Conservation (phyloP, 2,329 filamentous ascomycete species). For the Ascochyta fabae region DNA sequence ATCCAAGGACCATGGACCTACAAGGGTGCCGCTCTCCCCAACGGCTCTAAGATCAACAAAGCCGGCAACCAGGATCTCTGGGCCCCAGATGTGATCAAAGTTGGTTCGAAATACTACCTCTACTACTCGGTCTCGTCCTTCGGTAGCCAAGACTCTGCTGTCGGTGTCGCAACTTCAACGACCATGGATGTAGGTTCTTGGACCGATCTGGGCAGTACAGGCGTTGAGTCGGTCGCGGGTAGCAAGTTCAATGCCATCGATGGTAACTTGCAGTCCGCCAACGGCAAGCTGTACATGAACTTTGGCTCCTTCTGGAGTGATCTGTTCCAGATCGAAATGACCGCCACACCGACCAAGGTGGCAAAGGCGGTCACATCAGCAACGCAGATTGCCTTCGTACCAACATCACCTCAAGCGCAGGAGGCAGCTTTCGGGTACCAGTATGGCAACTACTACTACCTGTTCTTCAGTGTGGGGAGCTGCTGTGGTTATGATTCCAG, state of each 20-base stretch:
- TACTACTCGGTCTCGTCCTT: slow-evolving; percentile 70
- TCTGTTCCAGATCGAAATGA: slow-evolving; percentile 65
- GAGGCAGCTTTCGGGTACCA: slow-evolving; percentile 65
- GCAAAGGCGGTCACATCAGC: slow-evolving; percentile 40
- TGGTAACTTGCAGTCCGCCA: slow-evolving; percentile 46
- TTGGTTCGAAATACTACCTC: slow-evolving; percentile 64
- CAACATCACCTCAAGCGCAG: slow-evolving; percentile 56
- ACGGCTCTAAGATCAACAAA: slow-evolving; percentile 52
- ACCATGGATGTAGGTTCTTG: slow-evolving; percentile 61
- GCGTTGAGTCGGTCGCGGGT: slow-evolving; percentile 50
- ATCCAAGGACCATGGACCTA: slow-evolving; percentile 58
- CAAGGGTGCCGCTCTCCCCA: slow-evolving; percentile 53
- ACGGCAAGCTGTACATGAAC: slow-evolving; percentile 57
- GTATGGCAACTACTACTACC: slow-evolving; percentile 63
- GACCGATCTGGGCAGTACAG: slow-evolving; percentile 63
- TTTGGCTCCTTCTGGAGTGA: slow-evolving; percentile 73
- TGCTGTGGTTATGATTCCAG: slow-evolving; percentile 64
- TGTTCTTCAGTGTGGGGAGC: slow-evolving; percentile 66
- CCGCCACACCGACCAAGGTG: slow-evolving; percentile 34
- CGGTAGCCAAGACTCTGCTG: slow-evolving; percentile 64
- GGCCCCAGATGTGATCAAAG: slow-evolving; percentile 67
- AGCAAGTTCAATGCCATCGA: slow-evolving; percentile 59
- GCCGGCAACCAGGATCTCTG: slow-evolving; percentile 56
- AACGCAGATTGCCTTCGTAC: slow-evolving; percentile 59
- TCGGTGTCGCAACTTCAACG: slow-evolving; percentile 60